phyloP scores from a whole-genome alignment of 2,329 filamentous ascomycete species.

The Pyrenophora seminiperda region DNA sequence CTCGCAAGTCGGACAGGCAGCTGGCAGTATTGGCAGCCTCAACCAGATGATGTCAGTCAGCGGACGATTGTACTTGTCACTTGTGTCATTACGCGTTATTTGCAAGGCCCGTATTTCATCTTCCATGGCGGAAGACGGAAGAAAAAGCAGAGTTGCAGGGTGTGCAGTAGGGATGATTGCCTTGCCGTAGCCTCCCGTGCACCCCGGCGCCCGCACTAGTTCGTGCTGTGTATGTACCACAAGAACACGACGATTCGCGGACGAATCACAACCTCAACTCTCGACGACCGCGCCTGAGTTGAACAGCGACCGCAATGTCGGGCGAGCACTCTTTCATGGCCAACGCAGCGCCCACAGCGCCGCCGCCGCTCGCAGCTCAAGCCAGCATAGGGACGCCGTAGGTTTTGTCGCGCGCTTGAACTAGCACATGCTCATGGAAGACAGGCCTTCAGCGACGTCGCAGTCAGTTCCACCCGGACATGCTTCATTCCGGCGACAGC shows the following conservation, averaged over 20 bases:
- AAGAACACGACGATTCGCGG: constrained; percentile 15
- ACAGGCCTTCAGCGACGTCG: constrained; percentile 27
- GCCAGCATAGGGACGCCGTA: constrained; percentile 43
- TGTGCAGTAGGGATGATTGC: constrained; percentile 5
- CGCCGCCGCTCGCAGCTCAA: constrained; percentile 40
- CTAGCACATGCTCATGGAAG: constrained; percentile 17
- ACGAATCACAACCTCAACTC: constrained; percentile 25
- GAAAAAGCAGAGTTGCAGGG: constrained; percentile 13
- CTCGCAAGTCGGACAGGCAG: neutral
- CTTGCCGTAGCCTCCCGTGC: constrained; percentile 15
- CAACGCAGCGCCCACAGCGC: constrained; percentile 32
- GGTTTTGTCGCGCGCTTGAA: constrained; percentile 24
- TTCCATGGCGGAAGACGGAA: neutral
- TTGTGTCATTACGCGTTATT: constrained; percentile 1
- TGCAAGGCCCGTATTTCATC: neutral
- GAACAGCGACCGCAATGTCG: constrained; percentile 34
- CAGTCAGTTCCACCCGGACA: constrained; percentile 37
- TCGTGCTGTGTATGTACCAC: constrained; percentile 9
- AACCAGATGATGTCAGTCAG: too few species aligned
- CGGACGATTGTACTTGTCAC: neutral
- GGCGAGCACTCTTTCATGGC: constrained; percentile 50
- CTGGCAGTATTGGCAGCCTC: too few species aligned
- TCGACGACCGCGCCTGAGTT: constrained; percentile 16
- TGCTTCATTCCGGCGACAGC: constrained; percentile 44
- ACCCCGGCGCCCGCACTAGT: constrained; percentile 17